Evolutionary conservation across 208 protist species (phyloP), one percentile per base, ranked within the genome.

Genomic region (Leishmania braziliensis): DNA sequence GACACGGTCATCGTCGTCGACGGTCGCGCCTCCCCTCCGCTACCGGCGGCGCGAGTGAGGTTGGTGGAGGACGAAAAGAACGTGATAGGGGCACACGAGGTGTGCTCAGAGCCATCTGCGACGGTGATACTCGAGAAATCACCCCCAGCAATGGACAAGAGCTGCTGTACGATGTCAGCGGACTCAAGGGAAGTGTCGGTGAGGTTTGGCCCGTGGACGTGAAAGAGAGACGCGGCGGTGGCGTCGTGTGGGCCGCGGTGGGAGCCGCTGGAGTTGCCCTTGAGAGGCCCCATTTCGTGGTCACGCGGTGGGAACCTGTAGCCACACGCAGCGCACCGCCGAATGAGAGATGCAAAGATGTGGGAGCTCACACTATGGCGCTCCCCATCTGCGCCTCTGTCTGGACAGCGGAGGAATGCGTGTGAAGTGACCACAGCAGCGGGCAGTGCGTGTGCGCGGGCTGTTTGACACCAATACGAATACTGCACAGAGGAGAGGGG

Each of bases 111-210:
- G 54, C 51, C 53, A n/a, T 78, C 74, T 36, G 51, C 56, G 0
- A 5, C 46, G 36, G 63, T 36, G n/a, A 79, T 66, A 33, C 58
- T 36, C 54, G 78, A 63, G 48, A 86, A 77, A 36, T 86, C 78
- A 9, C 82, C 82, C 3, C 14, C 5, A 0, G 82, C 82, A 33
- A 86, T 71, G 63, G 73, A 9, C 39, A 86, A 75, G 39, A 86
- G 78, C 54, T 80, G 82, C 51, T 43, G 58, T 10, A 86, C 9
- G 2, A 73, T 51, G 26, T 82, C 82, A 5, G 56, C 62, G 14
- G 82, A 75, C 18, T 72, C n/a, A 5, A 86, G 66, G 43, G 74
- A 63, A 2, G 75, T 29, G 1, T 82, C 82, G 0, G 16, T 36
- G 29, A 62, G 6, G 26, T 48, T 72, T 12, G 46, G 16, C 4